A percentile compares a stretch with the other conserved stretches of the same genome.
phyloP scores from a whole-genome alignment of 495 filamentous ascomycete species.

The Collariella sp. region DNA sequence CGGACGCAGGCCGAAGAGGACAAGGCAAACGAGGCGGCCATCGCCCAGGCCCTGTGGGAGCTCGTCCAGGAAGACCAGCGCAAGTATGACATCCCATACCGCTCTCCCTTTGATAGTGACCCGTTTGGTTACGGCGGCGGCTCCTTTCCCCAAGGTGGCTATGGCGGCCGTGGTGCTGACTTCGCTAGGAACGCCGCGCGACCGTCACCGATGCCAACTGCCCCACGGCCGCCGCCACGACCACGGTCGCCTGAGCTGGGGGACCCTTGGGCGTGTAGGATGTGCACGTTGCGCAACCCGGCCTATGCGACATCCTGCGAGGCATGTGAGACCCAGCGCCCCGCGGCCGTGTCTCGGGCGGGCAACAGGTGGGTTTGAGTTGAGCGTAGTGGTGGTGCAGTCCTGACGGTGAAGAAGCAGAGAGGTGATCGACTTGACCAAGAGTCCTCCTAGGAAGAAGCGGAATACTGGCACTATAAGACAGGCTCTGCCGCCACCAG shows the following conservation, averaged over 20 bases:
- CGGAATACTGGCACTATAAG: constrained; percentile 12
- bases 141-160: neutral
- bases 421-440: constrained; percentile 27
- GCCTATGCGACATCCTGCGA: constrained; percentile 61
- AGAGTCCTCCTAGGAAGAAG: constrained; percentile 13
- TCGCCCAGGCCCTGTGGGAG: constrained; percentile 78
- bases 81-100: constrained; percentile 57
- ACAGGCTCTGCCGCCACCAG: constrained; percentile 28
- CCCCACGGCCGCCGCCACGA: constrained; percentile 10
- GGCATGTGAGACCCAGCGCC: constrained; percentile 61
- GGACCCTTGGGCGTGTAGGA: constrained; percentile 58
- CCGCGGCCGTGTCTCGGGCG: constrained; percentile 13
- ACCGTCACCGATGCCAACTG: constrained; percentile 18
- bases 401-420: neutral
- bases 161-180: neutral
- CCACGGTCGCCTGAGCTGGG: neutral
- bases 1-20: constrained; percentile 80
- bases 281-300: constrained; percentile 81
- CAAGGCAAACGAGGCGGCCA: constrained; percentile 83
- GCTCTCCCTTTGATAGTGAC: constrained; percentile 53
- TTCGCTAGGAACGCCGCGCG: neutral
- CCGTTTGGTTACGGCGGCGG: constrained; percentile 46
- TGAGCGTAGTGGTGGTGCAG: neutral
- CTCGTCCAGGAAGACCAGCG: constrained; percentile 69
- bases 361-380: neutral